A percentile compares a stretch with the other conserved stretches of the same genome.
phyloP scores from a whole-genome alignment of 495 filamentous ascomycete genomes.

The Tuber umbilicatum region DNA sequence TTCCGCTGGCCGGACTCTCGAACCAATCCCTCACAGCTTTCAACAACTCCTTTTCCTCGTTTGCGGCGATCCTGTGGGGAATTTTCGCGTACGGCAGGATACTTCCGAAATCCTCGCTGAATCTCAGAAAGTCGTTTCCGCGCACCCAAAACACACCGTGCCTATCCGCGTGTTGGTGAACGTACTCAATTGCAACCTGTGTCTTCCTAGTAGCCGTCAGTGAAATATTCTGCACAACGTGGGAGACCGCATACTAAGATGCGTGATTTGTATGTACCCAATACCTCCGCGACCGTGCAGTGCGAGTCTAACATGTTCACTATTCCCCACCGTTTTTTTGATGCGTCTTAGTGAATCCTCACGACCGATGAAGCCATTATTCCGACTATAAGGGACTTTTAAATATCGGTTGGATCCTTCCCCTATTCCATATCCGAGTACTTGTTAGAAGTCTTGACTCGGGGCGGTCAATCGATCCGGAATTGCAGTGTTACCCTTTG shows the following conservation, averaged over 20 bases:
- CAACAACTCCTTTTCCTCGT: background rate
- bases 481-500: background rate
- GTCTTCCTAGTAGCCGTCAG: background rate
- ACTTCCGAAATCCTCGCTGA: background rate
- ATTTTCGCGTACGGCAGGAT: background rate
- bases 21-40: slow-evolving; percentile 14
- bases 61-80: background rate
- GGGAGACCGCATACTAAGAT: background rate
- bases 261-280: background rate
- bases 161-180: background rate
- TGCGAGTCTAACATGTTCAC: background rate
- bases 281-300: background rate
- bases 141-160: background rate
- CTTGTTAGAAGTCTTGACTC: background rate
- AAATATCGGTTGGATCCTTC: background rate
- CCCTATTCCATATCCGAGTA: background rate
- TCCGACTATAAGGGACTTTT: background rate
- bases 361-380: background rate
- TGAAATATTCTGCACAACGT: background rate
- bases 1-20: slow-evolving; percentile 18
- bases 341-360: background rate
- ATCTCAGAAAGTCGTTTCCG: background rate
- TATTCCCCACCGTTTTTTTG: background rate
- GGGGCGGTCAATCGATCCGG: background rate
- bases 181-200: background rate